Percentiles rank a stretch among this genome's conserved stretches.
phyloP scores from a whole-genome alignment of 495 filamentous ascomycete genomes.

The Annulohypoxylon maeteangense region DNA sequence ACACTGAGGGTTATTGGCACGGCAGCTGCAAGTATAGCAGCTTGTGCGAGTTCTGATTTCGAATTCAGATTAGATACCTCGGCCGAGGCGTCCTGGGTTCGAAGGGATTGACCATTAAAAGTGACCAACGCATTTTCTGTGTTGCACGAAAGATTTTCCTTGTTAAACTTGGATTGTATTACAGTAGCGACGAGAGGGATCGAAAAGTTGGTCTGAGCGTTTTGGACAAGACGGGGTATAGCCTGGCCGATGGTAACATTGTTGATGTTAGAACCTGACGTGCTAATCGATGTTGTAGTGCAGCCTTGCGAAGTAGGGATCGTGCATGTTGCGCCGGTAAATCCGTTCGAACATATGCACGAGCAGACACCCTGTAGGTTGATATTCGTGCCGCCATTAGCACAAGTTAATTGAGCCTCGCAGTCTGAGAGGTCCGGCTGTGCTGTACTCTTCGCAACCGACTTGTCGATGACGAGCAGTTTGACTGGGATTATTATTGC shows the following conservation, averaged over 20 bases:
- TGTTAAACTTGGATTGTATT: conserved; percentile 80
- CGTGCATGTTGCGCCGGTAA: conserved; percentile 80
- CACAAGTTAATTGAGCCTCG: conserved; percentile 66
- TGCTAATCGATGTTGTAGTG: conserved; percentile 69
- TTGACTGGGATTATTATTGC: conserved; percentile 89
- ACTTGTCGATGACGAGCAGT: conserved; percentile 75
- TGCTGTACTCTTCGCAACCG: conserved; percentile 43
- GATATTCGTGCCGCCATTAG: conserved; percentile 84
- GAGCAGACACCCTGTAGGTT: conserved; percentile 73
- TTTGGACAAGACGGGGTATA: conserved; percentile 75
- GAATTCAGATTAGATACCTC: conserved; percentile 23
- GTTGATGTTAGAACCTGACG: conserved; percentile 56
- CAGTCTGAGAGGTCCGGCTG: conserved; percentile 59
- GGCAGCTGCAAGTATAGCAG: conserved; percentile 42
- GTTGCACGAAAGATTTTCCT: conserved; percentile 76
- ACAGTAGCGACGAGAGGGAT: conserved; percentile 73
- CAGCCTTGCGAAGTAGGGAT: conserved; percentile 71
- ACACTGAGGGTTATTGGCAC: conserved; percentile 52
- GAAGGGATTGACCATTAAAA: conserved; percentile 68
- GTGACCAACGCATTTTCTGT: conserved; percentile 87
- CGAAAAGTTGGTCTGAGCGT: conserved; percentile 74
- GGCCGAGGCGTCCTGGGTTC: conserved; percentile 45
- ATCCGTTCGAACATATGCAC: conserved; percentile 89
- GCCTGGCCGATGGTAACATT: conserved; percentile 84
- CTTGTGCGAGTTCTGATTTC: conserved; percentile 37